phyloP scores from a whole-genome alignment of 208 protist genomes.

The Acanthamoeba royreba region DNA sequence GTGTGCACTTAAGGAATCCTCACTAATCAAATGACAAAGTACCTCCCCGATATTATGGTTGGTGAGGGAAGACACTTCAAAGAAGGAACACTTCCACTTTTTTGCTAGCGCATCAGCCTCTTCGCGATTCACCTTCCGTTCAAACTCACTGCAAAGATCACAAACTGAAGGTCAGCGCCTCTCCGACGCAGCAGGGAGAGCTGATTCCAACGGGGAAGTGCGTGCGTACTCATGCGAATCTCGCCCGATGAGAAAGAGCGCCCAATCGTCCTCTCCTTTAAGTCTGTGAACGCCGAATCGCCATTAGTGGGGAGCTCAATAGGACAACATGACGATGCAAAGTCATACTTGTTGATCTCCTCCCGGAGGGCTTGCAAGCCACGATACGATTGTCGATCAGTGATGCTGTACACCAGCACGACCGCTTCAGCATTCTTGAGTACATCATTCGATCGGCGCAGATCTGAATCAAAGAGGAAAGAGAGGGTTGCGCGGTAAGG shows the following conservation, averaged over 20 bases:
- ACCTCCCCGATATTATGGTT: background rate
- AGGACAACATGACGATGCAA: background rate
- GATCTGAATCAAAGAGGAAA: background rate
- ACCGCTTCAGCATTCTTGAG: background rate
- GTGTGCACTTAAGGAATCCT: background rate
- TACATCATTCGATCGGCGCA: background rate
- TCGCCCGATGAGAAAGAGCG: background rate
- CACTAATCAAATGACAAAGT: background rate
- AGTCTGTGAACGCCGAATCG: background rate
- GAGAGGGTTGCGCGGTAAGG: background rate
- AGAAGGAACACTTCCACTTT: conserved; percentile 15
- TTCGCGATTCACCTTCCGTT: background rate
- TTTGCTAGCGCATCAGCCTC: background rate
- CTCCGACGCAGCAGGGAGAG: background rate
- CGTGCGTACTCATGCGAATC: background rate
- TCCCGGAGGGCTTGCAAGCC: background rate
- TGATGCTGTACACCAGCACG: background rate
- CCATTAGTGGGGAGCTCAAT: background rate
- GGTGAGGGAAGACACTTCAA: background rate
- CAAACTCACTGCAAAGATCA: background rate
- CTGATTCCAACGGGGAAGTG: background rate
- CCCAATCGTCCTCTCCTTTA: background rate
- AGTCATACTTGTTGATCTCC: background rate
- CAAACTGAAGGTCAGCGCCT: background rate
- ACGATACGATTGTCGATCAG: background rate